Conservation (phyloP, 371 early-diverging fungal genomes). For the Dinochytrium kinnereticum region DNA sequence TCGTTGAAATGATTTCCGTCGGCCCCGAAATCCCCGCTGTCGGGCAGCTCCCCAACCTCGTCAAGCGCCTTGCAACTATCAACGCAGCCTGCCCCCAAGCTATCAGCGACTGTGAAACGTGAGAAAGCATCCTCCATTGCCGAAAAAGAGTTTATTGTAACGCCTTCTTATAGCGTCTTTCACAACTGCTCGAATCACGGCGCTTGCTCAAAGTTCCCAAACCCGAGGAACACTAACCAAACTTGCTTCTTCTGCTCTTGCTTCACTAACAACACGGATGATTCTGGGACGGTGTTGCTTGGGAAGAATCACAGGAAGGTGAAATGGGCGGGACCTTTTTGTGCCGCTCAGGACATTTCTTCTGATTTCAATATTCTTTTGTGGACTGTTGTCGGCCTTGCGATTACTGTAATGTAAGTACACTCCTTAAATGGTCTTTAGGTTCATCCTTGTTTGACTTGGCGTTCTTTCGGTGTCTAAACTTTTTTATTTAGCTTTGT, state of each 20-base stretch:
- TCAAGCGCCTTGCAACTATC: slow-evolving; percentile 23
- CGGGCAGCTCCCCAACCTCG: slow-evolving; percentile 8
- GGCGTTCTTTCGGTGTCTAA: slow-evolving; percentile 7
- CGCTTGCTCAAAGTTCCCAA: slow-evolving; percentile 22
- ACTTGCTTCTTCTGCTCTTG: slow-evolving; percentile 46
- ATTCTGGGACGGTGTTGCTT: slow-evolving; percentile 32
- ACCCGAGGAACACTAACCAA: slow-evolving; percentile 21
- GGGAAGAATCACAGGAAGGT: slow-evolving; percentile 29
- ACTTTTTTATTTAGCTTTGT: slow-evolving; percentile 1
- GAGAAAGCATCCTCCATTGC: background rate
- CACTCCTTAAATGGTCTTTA: background rate
- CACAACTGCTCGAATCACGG: slow-evolving; percentile 48
- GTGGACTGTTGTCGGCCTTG: slow-evolving; percentile 36
- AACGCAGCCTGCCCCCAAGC: slow-evolving; percentile 21
- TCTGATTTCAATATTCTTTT: slow-evolving; percentile 42
- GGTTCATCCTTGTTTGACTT: background rate
- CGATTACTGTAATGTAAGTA: slow-evolving; percentile 36
- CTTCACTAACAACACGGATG: slow-evolving; percentile 38
- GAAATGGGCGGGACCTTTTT: slow-evolving; percentile 41
- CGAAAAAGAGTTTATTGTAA: background rate
- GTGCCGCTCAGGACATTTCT: slow-evolving; percentile 46
- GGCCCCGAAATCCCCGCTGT: slow-evolving; percentile 14
- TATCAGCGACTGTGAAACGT: slow-evolving; percentile 32
- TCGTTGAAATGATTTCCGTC: slow-evolving; percentile 31
- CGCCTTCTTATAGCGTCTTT: slow-evolving; percentile 13